Conservation (phyloP, 805 yeast genomes). For the Pichia rugopelliculosa region DNA sequence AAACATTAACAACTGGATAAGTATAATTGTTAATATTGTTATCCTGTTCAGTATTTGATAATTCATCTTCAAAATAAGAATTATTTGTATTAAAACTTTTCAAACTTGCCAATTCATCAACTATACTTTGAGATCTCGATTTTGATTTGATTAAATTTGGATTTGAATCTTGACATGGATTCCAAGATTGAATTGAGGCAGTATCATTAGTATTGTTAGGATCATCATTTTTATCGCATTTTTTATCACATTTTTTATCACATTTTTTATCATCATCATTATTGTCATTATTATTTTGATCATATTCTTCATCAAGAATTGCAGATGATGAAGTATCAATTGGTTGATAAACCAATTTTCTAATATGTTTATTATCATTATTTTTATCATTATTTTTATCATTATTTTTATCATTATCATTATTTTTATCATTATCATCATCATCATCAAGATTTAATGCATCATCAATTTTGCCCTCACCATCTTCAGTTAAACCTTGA, state of each 20-base stretch:
- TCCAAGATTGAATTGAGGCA: constrained; percentile 13
- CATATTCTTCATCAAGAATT: constrained; percentile 1
- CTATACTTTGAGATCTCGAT: constrained; percentile 8
- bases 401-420: not conserved
- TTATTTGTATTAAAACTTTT: constrained; percentile 13
- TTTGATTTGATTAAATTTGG: not conserved
- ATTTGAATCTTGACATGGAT: constrained; percentile 4
- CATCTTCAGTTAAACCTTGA: constrained; percentile 14
- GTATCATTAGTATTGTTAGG: no score
- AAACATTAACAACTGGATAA: constrained; percentile 17
- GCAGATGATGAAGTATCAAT: not conserved
- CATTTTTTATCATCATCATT: not conserved
- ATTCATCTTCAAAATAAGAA: constrained; percentile 20
- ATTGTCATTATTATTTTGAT: no score
- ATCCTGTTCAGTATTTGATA: constrained; percentile 4
- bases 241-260: no score
- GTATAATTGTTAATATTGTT: constrained; percentile 2
- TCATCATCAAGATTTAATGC: constrained; percentile 1
- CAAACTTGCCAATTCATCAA: constrained; percentile 14
- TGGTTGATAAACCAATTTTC: not conserved
- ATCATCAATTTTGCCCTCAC: constrained; percentile 11
- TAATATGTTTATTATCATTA: not conserved
- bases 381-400: not conserved
- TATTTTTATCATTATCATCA: not conserved
- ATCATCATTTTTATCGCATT: not conserved